phyloP scores from a whole-genome alignment of 257 asterid genomes.

The Nicotiana tabacum region DNA sequence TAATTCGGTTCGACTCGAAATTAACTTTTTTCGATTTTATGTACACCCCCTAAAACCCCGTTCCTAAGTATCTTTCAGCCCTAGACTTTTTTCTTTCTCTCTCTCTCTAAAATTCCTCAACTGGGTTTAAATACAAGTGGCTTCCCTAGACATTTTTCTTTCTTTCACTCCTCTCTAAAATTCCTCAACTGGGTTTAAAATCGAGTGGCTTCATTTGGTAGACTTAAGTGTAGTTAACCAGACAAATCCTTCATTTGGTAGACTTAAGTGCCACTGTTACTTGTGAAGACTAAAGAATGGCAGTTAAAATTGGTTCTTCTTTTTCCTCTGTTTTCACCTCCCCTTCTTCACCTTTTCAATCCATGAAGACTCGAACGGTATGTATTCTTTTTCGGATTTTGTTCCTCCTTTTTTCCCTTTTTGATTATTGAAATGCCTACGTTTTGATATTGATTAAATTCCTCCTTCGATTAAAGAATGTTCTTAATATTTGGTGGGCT shows the following conservation, averaged over 20 bases:
- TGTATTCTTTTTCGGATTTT: not conserved
- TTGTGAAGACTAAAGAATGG: constrained; percentile 32
- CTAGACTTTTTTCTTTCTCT: not conserved
- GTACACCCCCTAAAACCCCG: not conserved
- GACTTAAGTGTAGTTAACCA: not conserved
- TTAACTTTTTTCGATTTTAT: too few relatives aligned
- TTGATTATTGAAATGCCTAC: not conserved
- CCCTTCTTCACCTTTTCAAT: constrained; percentile 39
- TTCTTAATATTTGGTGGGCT: too few relatives aligned
- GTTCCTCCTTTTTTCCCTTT: not conserved
- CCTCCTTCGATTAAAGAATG: not conserved
- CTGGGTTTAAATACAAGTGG: not conserved
- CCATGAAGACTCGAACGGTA: constrained; percentile 34
- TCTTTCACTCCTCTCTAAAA: not conserved
- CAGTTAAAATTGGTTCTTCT: constrained; percentile 39
- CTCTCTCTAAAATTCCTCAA: constrained; percentile 3
- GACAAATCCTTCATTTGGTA: constrained; percentile 6
- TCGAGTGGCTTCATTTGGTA: not conserved
- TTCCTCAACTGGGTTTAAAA: not conserved
- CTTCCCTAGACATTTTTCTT: not conserved
- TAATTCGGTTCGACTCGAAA: too few relatives aligned
- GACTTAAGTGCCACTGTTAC: constrained; percentile 8
- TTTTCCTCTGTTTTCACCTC: constrained; percentile 36
- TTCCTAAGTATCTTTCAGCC: constrained; percentile 29
- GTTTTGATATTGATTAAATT: not conserved